A percentile compares a stretch with the other conserved stretches of the same genome.
These are phyloP conservation scores for Salvia splendens DNA, from an alignment of 257 asterid species.

Conservation along the genomic window DNA sequence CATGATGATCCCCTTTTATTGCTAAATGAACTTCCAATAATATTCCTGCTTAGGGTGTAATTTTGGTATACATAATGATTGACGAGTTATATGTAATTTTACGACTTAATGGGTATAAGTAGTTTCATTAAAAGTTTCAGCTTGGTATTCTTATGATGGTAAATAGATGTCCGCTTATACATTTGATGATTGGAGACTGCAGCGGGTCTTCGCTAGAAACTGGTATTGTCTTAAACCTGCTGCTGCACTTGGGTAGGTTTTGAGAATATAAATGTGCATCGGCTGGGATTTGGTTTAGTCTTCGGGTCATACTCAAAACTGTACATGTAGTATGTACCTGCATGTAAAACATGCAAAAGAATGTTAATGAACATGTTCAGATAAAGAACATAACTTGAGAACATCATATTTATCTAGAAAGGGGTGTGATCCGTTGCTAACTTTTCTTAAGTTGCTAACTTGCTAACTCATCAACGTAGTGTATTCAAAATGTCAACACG, in stretches of 20 bases:
- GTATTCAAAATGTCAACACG: too few species aligned
- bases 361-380: background rate
- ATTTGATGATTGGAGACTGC: slow-evolving; percentile 4
- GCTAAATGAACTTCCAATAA: background rate
- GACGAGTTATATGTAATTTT: slow-evolving; percentile 6
- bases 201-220: background rate
- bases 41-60: background rate
- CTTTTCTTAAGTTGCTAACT: too few species aligned
- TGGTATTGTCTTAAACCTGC: background rate
- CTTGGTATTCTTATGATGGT: slow-evolving; percentile 10
- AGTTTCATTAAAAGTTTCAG: background rate
- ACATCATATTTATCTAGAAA: background rate
- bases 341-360: background rate
- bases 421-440: too few species aligned
- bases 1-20: background rate
- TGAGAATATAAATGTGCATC: slow-evolving; percentile 4
- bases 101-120: background rate
- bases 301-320: background rate
- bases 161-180: background rate
- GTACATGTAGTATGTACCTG: background rate
- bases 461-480: too few species aligned
- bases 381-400: background rate
- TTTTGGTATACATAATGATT: background rate
- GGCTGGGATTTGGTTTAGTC: slow-evolving; percentile 6
- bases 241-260: background rate